Base-by-base conservation (phyloP, 768 basidiomycete species). In the Lentinula boryana region DNA sequence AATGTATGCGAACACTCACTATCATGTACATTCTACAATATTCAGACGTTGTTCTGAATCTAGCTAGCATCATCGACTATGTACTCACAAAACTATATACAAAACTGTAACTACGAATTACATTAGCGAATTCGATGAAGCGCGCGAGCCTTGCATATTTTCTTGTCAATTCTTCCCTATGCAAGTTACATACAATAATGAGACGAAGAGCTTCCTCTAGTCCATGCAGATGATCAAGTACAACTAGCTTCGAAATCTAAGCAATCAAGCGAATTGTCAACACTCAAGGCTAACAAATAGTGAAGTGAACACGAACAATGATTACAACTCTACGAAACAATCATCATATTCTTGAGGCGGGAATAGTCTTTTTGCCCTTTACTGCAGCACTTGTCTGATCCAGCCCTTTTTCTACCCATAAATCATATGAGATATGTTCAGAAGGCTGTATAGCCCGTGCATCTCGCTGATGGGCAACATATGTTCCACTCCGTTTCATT, bases 311-410 rank as follows among this genome's bases (percentile, higher is more conserved):
- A 56, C 40, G 55, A 56, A 43, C 55, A 56, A 10, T 27, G 40
- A 32, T 13, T 44, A 36, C 36, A 27, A 21, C 36, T 55, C 53
- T 38, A 55, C 6, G n/a, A 1, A 49, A 49, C 23, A 35, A 16
- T 21, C 40, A 43, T 56, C 40, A 41, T 56, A 56, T 56, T 40
- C 31, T 56, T 4, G 53, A 51, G 9, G 21, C 21, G 4, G 46
- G 46, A 51, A 51, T 35, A n/a, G 38, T 56, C 38, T 56, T 56
- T 44, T 41, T 56, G 13, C 55, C 55, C 15, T 40, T 56, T 6
- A 56, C 55, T 8, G 55, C 55, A 21, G 55, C 55, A 27, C 57
- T 58, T 44, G 46, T 58, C 36, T 58, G 44, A 49, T 58, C 57
- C 36, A 58, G 10, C n/a, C 57, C 57, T 50, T 21, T 31, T 50